Evolutionary conservation across 1,284 basidiomycete species (phyloP).

Genomic region (Boletus chippewaensis): DNA sequence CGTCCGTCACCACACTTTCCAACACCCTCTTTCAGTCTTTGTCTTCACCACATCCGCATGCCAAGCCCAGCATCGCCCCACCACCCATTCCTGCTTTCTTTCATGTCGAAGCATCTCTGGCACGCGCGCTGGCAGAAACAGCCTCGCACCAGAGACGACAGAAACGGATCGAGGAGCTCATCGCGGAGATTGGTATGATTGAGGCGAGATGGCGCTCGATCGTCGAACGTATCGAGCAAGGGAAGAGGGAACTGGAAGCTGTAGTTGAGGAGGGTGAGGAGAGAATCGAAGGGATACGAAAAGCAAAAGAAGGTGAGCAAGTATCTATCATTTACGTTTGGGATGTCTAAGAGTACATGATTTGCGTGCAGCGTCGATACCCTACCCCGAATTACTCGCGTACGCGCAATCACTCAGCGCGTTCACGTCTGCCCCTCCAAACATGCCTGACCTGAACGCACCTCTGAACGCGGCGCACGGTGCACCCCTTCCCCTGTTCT

Average conservation of each 20-base stretch:
- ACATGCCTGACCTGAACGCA: slow-evolving; percentile 56
- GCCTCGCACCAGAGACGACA: slow-evolving; percentile 70
- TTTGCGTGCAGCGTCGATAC: slow-evolving; percentile 51
- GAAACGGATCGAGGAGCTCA: slow-evolving; percentile 60
- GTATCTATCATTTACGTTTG: neutral
- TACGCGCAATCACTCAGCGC: slow-evolving; percentile 76
- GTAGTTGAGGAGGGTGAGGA: slow-evolving; percentile 68
- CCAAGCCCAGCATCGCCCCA: slow-evolving; percentile 48
- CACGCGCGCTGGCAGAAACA: slow-evolving; percentile 57
- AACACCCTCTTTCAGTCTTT: slow-evolving; percentile 66
- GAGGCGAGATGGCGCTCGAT: slow-evolving; percentile 62
- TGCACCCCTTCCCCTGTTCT: slow-evolving; percentile 68
- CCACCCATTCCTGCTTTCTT: slow-evolving; percentile 59
- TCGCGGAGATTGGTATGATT: slow-evolving; percentile 59
- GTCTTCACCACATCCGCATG: slow-evolving; percentile 48
- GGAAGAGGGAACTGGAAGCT: slow-evolving; percentile 58
- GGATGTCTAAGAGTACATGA: slow-evolving; percentile 4
- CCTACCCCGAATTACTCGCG: slow-evolving; percentile 70
- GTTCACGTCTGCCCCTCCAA: slow-evolving; percentile 78
- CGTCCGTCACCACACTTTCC: slow-evolving; percentile 56
- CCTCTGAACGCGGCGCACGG: slow-evolving; percentile 47
- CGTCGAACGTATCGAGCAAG: slow-evolving; percentile 54
- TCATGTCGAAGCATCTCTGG: slow-evolving; percentile 53
- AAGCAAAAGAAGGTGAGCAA: slow-evolving; percentile 58
- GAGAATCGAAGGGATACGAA: slow-evolving; percentile 58